Evolutionary conservation across 2,329 filamentous ascomycete species (phyloP).

Genomic region (Blastomyces parvus): DNA sequence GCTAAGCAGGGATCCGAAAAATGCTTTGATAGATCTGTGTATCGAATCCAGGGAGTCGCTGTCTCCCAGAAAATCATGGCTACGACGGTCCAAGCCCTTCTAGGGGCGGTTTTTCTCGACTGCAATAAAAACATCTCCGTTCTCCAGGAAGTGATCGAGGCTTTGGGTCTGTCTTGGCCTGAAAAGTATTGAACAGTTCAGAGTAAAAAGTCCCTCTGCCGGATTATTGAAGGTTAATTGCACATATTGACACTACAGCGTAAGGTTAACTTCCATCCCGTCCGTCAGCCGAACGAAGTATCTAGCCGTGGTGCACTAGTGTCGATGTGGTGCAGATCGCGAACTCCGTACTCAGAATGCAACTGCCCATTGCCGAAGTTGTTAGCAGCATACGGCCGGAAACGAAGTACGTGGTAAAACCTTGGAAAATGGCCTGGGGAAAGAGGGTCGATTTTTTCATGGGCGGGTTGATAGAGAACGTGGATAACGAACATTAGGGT

Average conservation of each 20-base stretch:
- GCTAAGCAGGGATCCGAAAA: background rate
- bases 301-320: background rate
- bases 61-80: slow-evolving; percentile 20
- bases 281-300: background rate
- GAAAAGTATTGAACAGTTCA: slow-evolving; percentile 1
- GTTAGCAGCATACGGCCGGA: background rate
- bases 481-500: background rate
- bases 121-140: slow-evolving; percentile 15
- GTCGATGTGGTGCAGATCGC: background rate
- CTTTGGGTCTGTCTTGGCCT: slow-evolving; percentile 13
- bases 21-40: slow-evolving; percentile 12
- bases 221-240: background rate
- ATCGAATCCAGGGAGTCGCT: slow-evolving; percentile 9
- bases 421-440: background rate
- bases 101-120: slow-evolving; percentile 28
- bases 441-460: background rate
- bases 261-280: background rate
- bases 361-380: background rate
- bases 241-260: background rate
- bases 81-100: slow-evolving; percentile 25
- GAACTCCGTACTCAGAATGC: background rate
- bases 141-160: slow-evolving; percentile 10
- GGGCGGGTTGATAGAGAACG: background rate
- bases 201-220: background rate
- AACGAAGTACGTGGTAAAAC: background rate